A percentile compares a stretch with the other conserved stretches of the same genome.
Evolutionary conservation across 441 rosid species (phyloP).

Genomic region (Aleurites moluccanus): DNA sequence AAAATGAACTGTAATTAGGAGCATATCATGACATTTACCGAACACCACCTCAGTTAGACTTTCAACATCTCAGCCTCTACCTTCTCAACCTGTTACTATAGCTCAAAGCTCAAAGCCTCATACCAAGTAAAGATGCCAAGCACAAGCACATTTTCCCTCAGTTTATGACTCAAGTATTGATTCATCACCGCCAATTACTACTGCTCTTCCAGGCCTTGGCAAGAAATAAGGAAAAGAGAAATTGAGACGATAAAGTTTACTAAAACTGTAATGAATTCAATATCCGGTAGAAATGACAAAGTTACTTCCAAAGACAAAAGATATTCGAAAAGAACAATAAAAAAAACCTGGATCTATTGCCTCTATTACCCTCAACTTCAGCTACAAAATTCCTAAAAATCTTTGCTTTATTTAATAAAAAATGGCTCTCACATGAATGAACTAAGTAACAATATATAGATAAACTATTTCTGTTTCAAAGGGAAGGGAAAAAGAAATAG

Average conservation of each 20-base stretch:
- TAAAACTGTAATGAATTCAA: not conserved
- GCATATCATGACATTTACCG: no score
- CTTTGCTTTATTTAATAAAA: not conserved
- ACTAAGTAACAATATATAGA: not conserved
- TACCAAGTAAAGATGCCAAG: no score
- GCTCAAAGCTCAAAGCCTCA: no score
- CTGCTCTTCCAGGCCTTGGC: no score
- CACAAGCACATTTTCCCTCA: no score
- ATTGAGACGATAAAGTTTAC: not conserved
- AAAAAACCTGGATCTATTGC: not conserved
- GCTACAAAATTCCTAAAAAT: conserved; percentile 8
- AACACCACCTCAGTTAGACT: no score
- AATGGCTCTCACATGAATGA: not conserved
- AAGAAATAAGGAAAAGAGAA: not conserved
- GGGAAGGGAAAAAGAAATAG: not conserved
- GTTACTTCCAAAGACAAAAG: not conserved
- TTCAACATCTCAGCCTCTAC: no score
- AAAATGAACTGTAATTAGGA: no score
- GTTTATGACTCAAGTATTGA: no score
- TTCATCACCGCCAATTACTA: no score
- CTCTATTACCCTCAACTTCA: not conserved
- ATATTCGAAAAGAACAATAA: not conserved
- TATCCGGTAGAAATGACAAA: not conserved
- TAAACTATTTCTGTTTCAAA: not conserved
- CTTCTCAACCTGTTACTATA: no score